Evolutionary conservation across 2,329 filamentous ascomycete genomes (phyloP), one percentile per base, ranked within the genome.

Genomic region (Cercospora beticola): DNA sequence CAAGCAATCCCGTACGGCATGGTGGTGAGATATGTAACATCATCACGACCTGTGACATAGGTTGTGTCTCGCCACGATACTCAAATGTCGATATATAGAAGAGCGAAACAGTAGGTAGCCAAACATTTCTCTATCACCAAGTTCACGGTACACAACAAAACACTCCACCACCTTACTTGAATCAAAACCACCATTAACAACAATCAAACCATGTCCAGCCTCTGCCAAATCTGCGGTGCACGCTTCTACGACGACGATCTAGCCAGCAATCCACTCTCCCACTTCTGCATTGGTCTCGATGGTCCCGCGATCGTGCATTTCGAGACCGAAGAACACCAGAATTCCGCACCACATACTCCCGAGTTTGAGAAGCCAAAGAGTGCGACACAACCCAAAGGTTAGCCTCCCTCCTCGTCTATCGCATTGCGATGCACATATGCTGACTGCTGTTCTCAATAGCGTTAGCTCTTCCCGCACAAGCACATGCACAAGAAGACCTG

Each of bases 201-300:
- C 54, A 62, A 59, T 8, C 56, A 60, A 36, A 61, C 36, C 12
- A 68, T 68, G 66, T 31, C 54, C 66, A 62, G 30, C 58, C 66
- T 68, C 33, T 65, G 66, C 62, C 62, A 68, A 58, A 68, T 68
- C 49, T 65, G 62, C 62, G 62, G 62, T 14, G 40, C 43, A 36
- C 57, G 57, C 62, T 68, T 68, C 58, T 49, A 46, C 30, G 58
- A 68, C 58, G 57, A 58, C 57, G 62, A 65, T 16, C 16, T 58
- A 4, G 31, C 46, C 23, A 56, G 62, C 43, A 65, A 68, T 21
- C 66, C 62, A 12, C 57, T 65, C 4, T 57, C 62, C 1, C 62
- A 68, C 16, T 68, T 62, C 33, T 68, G 62, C 57, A 68, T 68
- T 49, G 62, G 66, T 40, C 66, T 68, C 28, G 66, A 68, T 30